Conservation (phyloP, 768 basidiomycete genomes). For the Boletus rex-veris region DNA sequence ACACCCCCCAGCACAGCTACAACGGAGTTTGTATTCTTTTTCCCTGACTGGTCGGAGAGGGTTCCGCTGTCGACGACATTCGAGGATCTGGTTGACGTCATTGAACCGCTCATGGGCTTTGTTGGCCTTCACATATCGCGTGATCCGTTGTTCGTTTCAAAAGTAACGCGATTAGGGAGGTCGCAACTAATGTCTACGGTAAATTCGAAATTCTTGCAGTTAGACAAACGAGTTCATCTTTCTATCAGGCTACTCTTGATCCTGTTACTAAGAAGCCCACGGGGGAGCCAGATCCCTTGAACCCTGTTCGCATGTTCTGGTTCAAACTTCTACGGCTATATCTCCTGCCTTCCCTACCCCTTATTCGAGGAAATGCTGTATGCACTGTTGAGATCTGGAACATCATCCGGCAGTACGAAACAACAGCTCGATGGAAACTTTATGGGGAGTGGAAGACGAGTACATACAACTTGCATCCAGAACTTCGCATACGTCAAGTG, state of each 20-base stretch:
- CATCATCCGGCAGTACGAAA: constrained; percentile 76
- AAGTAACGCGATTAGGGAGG: constrained; percentile 76
- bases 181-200: constrained; percentile 57
- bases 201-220: constrained; percentile 12
- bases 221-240: constrained; percentile 3
- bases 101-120: constrained; percentile 78
- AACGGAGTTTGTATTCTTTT: constrained; percentile 88
- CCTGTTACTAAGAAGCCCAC: constrained; percentile 57
- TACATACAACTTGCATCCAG: constrained; percentile 71
- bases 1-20: constrained; percentile 73
- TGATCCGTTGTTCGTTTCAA: constrained; percentile 72
- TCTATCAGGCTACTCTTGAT: constrained; percentile 45
- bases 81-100: constrained; percentile 70
- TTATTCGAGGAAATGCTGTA: constrained; percentile 82
- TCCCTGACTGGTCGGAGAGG: constrained; percentile 73
- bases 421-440: constrained; percentile 78
- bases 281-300: constrained; percentile 50
- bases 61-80: constrained; percentile 61
- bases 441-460: constrained; percentile 93
- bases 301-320: constrained; percentile 80
- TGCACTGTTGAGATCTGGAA: constrained; percentile 93
- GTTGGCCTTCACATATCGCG: constrained; percentile 79
- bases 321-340: constrained; percentile 72
- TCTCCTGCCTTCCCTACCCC: constrained; percentile 82
- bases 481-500: constrained; percentile 72